Conservation (phyloP, 2,329 filamentous ascomycete genomes). For the Stemphylium beticola region DNA sequence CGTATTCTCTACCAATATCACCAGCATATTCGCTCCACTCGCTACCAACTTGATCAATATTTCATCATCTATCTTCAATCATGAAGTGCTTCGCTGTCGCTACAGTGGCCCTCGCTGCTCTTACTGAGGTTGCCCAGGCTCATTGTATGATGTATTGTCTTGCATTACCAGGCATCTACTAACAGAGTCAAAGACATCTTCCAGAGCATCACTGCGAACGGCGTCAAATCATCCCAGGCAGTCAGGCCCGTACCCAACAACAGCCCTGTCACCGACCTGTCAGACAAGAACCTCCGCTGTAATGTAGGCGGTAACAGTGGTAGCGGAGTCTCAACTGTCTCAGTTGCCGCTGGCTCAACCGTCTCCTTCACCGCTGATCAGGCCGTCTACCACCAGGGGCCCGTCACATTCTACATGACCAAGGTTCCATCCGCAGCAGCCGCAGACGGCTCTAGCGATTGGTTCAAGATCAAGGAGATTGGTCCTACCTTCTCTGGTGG, state of each 20-base stretch:
- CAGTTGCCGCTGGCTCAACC: conserved; percentile 43
- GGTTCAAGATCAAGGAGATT: conserved; percentile 51
- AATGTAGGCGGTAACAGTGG: conserved; percentile 42
- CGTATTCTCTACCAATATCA: conserved; percentile 13
- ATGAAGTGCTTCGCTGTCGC: conserved; percentile 47
- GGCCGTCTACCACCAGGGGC: conserved; percentile 49
- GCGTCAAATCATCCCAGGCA: conserved; percentile 46
- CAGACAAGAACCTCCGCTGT: conserved; percentile 43
- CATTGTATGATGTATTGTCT: conserved; percentile 37
- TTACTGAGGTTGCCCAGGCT: conserved; percentile 45
- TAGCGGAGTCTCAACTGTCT: conserved; percentile 39
- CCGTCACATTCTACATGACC: conserved; percentile 47
- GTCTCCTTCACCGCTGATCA: conserved; percentile 46
- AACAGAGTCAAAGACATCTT: conserved; percentile 42
- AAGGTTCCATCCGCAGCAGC: conserved; percentile 42
- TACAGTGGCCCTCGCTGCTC: conserved; percentile 39
- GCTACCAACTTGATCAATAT: conserved; percentile 9
- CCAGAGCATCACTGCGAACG: conserved; percentile 47
- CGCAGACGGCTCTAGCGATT: conserved; percentile 47
- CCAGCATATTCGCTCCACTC: conserved; percentile 5
- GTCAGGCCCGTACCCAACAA: conserved; percentile 49
- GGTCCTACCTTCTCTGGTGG: conserved; percentile 45
- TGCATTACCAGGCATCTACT: conserved; percentile 1
- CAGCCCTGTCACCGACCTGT: conserved; percentile 44
- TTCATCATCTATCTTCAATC: conserved; percentile 3